These are phyloP conservation scores for Hypomontagnella submonticulosa DNA, from an alignment of 495 filamentous ascomycete species.

Conservation along the genomic window DNA sequence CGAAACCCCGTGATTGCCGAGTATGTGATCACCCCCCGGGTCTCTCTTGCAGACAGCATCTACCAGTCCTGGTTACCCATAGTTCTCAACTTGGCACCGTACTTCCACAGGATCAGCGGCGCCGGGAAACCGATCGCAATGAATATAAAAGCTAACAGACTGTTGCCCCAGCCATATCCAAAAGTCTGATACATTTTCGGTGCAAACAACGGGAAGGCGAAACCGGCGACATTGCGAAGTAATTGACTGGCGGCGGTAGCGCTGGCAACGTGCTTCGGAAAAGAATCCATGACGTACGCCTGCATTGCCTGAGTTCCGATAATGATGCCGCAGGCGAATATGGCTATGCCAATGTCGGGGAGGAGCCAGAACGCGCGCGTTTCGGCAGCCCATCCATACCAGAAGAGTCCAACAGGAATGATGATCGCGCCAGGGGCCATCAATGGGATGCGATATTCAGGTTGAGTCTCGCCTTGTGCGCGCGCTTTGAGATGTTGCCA, in stretches of 20 bases:
- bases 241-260: slow-evolving; percentile 71
- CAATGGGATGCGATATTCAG: slow-evolving; percentile 24
- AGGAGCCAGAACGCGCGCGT: slow-evolving; percentile 54
- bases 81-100: slow-evolving; percentile 54
- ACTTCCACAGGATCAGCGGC: slow-evolving; percentile 59
- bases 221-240: slow-evolving; percentile 70
- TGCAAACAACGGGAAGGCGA: slow-evolving; percentile 77
- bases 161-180: slow-evolving; percentile 64
- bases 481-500: slow-evolving; percentile 8
- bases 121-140: slow-evolving; percentile 58
- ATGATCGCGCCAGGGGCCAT: slow-evolving; percentile 19
- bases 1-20: too few relatives aligned
- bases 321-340: slow-evolving; percentile 20
- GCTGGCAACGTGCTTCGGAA: slow-evolving; percentile 74
- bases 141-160: slow-evolving; percentile 60
- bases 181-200: slow-evolving; percentile 68
- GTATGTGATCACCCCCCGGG: too few relatives aligned
- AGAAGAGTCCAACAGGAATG: slow-evolving; percentile 42
- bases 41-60: too few relatives aligned
- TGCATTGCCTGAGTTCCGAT: slow-evolving; percentile 10
- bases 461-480: slow-evolving; percentile 4
- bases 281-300: slow-evolving; percentile 75
- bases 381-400: slow-evolving; percentile 50
- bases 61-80: too few relatives aligned
- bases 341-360: slow-evolving; percentile 25